Percentiles rank a stretch among this genome's conserved stretches.
Conservation (phyloP, 345 rosid genomes). For the Gossypium longicalyx region DNA sequence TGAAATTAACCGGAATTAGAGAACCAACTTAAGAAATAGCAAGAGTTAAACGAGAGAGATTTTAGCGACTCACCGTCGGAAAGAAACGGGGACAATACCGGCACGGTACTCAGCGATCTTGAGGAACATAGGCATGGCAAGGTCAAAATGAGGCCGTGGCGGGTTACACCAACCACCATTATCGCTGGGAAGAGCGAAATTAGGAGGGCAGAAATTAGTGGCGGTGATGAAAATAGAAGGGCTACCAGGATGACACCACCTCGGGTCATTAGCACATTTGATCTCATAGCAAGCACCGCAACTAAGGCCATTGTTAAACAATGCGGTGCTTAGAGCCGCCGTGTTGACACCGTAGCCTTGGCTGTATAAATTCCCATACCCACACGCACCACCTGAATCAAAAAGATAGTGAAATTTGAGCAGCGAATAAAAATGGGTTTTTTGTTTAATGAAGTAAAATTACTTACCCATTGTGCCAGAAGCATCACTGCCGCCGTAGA, state of each 20-base stretch:
- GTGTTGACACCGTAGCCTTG: conserved; percentile 96
- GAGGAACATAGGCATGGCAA: conserved; percentile 99
- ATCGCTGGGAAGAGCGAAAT: conserved; percentile 77
- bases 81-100: conserved; percentile 90
- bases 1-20: no score
- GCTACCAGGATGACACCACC: conserved; percentile 76
- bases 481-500: conserved; percentile 65
- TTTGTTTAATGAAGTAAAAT: background rate
- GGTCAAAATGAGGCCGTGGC: conserved; percentile 93
- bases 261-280: conserved; percentile 65
- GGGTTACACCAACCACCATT: conserved; percentile 99
- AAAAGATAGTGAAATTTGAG: background rate
- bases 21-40: no score
- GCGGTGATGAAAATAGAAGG: conserved; percentile 86
- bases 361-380: conserved; percentile 91
- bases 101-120: conserved; percentile 85
- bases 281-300: conserved; percentile 95
- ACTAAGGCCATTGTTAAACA: conserved; percentile 84
- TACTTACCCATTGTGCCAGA: conserved; percentile 67
- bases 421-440: background rate
- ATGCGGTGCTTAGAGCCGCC: conserved; percentile 87
- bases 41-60: background rate
- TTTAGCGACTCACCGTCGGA: conserved; percentile 52
- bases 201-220: conserved; percentile 95
- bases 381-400: conserved; percentile 86